Conservation (phyloP, 2,329 filamentous ascomycete genomes). For the Chaetothyriales sp. region DNA sequence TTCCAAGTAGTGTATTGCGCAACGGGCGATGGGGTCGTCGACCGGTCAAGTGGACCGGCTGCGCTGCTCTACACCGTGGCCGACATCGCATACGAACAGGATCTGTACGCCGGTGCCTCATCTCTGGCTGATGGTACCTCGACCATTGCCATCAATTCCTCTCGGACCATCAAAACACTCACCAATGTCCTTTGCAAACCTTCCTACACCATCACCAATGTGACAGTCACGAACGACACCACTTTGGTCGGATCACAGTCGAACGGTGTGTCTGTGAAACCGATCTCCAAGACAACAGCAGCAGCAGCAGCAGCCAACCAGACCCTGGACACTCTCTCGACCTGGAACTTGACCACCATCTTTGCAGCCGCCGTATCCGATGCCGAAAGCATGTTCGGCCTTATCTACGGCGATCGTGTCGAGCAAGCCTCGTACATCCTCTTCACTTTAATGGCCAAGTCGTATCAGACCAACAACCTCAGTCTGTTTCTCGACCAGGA, state of each 20-base stretch:
- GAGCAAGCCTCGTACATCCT: slow-evolving; percentile 9
- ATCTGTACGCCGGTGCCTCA: slow-evolving; percentile 12
- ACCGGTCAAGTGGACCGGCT: slow-evolving; percentile 1
- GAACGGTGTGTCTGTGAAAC: slow-evolving; percentile 7
- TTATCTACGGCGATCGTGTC: background rate
- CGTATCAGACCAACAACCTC: slow-evolving; percentile 8
- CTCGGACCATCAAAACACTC: slow-evolving; percentile 12
- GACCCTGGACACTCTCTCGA: slow-evolving; percentile 18
- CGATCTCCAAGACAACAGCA: slow-evolving; percentile 18
- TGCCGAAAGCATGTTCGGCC: slow-evolving; percentile 11
- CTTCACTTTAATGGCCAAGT: slow-evolving; percentile 14
- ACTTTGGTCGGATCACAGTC: slow-evolving; percentile 2
- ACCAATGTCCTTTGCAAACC: slow-evolving; percentile 15
- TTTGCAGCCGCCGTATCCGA: slow-evolving; percentile 7
- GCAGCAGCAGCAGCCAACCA: slow-evolving; percentile 20
- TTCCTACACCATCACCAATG: slow-evolving; percentile 12
- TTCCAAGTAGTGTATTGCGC: slow-evolving; percentile 13
- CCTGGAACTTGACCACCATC: slow-evolving; percentile 14
- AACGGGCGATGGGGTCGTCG: slow-evolving; percentile 1
- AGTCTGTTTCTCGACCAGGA: slow-evolving; percentile 10
- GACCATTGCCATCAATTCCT: slow-evolving; percentile 13
- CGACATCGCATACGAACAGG: slow-evolving; percentile 13
- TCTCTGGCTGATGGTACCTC: slow-evolving; percentile 12
- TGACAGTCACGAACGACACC: slow-evolving; percentile 15
- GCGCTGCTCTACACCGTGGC: slow-evolving; percentile 14